Base-by-base conservation (phyloP, 805 yeast genomes). In the Starmerella floris region DNA sequence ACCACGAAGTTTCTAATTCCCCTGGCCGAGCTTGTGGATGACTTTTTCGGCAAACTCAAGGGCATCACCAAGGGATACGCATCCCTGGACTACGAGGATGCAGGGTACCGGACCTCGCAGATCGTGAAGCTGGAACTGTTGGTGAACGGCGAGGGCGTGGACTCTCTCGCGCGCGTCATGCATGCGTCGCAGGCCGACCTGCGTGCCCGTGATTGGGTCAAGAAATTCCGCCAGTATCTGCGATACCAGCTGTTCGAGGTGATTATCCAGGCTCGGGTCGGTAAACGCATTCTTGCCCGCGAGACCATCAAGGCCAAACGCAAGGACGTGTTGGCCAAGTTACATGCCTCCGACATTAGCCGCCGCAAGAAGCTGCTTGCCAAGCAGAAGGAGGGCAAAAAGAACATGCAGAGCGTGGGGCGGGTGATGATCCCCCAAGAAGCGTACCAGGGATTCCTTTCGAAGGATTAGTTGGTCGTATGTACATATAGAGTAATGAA, bases 381-480 rank as follows among this genome's bases (percentile, higher is more conserved):
- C 42, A 79, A 81, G 54, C 98, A 88, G 56, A 88, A 87, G 60
- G 95, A 83, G 57, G 98, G 98, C 30, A 91, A 91, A 63, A 83
- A 81, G 62, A 72, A 70, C 48, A 69, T 88, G 79, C 79, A 80
- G 61, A 68, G 80, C 15, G 69, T 78, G 13, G 97, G 97, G 13
- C 73, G 75, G 41, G 82, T 88, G 16, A 66, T 70, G 33, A 80
- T 88, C 39, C 77, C 82, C 47, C 79, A 79, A 46, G 93, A 84
- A 51, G 94, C 95, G 0, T 87, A 79, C 62, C 94, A 82, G 58
- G 81, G 94, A 16, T 85, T 87, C 61, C 66, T 87, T 49, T 52
- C 62, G 23, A 43, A 45, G 22, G 48, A 44, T 30, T 35, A n/a
- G 23, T n/a, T n/a, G n/a, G n/a, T n/a, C n/a, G n/a, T n/a, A n/a